Evolutionary conservation across 495 filamentous ascomycete species (phyloP), one percentile per base, ranked within the genome.

Genomic region (Tetracladium marchalianum): DNA sequence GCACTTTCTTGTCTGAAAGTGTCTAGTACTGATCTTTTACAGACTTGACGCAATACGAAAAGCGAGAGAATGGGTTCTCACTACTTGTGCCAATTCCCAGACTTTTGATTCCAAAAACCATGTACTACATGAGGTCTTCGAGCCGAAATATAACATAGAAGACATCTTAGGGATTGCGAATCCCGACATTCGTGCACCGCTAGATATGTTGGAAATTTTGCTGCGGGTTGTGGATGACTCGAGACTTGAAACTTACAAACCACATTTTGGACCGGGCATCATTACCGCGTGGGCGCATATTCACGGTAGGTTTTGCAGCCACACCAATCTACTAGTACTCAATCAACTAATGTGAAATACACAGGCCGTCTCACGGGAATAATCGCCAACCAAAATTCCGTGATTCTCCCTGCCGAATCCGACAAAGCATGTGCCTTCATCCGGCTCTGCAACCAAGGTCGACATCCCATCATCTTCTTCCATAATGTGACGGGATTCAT

Each of bases 401-500:
- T 64, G 2, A 60, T 64, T 24, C 56, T 60, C 8, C 57, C 57
- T 1, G 55, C 46, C n/a, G 62, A 64, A 47, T 52, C 62, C 1
- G 53, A 42, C 12, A 64, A 64, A 33, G 44, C 44, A 1, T 53
- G 59, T 1, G 53, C 59, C 9, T 64, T 64, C 39, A 62, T 64
- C 35, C 52, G 58, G 10, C 52, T 59, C 24, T 62, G 60, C 44
- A 64, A 64, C 31, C 60, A 64, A 41, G 24, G 47, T 5, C 41
- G 56, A 34, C 55, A 42, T 1, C 57, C 62, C 1, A 61, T 64
- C 0, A 40, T 64, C 11, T 64, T 64, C 53, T 52, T 64, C 0
- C 62, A 64, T 50, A 64, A 64, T 13, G 62, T 64, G 0, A 62
- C 62, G 3, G 62, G 62, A 10, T 64, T 64, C 44, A 64, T 64